Conservation (phyloP, 441 rosid species). For the Manihot esculenta region DNA sequence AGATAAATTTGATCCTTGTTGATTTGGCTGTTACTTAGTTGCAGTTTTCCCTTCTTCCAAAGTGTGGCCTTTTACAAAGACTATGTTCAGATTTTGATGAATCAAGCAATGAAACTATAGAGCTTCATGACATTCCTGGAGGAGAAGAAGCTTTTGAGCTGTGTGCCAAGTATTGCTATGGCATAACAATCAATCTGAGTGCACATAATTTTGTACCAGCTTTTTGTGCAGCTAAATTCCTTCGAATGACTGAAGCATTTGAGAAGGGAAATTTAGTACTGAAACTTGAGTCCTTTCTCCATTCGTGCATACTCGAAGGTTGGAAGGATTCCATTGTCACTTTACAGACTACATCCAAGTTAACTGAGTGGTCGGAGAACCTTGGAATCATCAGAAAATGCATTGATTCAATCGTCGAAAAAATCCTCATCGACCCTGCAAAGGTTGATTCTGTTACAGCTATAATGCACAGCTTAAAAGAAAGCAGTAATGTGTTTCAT, state of each 20-base stretch:
- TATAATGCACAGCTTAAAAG: not conserved
- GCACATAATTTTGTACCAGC: constrained; percentile 87
- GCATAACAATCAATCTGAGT: constrained; percentile 79
- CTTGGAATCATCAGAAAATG: constrained; percentile 85
- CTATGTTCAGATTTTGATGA: constrained; percentile 53
- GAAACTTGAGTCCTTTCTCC: constrained; percentile 90
- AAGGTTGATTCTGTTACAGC: constrained; percentile 43
- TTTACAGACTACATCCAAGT: constrained; percentile 57
- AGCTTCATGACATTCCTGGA: constrained; percentile 90
- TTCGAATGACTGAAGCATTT: constrained; percentile 79
- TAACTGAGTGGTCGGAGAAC: constrained; percentile 90
- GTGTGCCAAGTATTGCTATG: constrained; percentile 95
- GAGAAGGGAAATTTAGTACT: constrained; percentile 74
- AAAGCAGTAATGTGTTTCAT: not conserved
- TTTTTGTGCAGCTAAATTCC: constrained; percentile 89
- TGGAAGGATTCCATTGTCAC: constrained; percentile 92
- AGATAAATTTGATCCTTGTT: constrained; percentile 4
- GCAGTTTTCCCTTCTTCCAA: constrained; percentile 86
- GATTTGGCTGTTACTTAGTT: constrained; percentile 39
- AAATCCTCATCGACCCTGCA: constrained; percentile 66
- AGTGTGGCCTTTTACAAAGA: constrained; percentile 74
- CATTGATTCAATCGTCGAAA: constrained; percentile 76
- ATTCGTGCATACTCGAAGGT: constrained; percentile 85
- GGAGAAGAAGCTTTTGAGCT: constrained; percentile 93
- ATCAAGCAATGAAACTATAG: constrained; percentile 49